Conservation (phyloP, 2,329 filamentous ascomycete genomes). For the Orbilia blumenaviensis region DNA sequence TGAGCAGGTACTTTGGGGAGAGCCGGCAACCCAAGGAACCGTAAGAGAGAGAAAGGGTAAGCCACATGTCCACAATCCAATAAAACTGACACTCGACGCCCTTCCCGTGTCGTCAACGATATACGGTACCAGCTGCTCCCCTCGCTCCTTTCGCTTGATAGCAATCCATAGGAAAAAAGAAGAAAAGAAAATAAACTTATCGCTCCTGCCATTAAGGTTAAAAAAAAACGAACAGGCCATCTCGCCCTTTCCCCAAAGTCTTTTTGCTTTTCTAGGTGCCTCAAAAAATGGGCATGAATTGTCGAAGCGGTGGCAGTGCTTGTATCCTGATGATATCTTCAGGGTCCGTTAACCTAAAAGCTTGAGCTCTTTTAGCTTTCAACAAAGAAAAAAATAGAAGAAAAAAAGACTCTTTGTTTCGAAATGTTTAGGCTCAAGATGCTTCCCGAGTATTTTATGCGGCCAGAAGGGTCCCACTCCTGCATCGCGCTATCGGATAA, state of each 20-base stretch:
- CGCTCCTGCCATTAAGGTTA: constrained; percentile 39
- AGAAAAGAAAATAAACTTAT: too few species aligned
- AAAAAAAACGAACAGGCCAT: not conserved
- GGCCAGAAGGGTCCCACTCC: not conserved
- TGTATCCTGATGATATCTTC: constrained; percentile 22
- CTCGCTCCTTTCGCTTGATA: constrained; percentile 18
- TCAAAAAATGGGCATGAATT: constrained; percentile 30
- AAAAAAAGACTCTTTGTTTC: constrained; percentile 5
- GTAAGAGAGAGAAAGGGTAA: not conserved
- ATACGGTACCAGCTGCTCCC: not conserved
- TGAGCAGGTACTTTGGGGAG: too few species aligned
- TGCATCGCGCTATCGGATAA: constrained; percentile 20
- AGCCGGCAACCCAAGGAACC: not conserved
- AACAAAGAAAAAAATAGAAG: not conserved
- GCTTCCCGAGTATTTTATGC: constrained; percentile 6
- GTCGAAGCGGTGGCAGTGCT: constrained; percentile 52
- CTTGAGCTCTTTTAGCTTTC: constrained; percentile 23
- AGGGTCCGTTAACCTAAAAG: not conserved
- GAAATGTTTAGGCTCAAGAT: constrained; percentile 49
- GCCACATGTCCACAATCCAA: constrained; percentile 28
- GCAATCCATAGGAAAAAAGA: too few species aligned
- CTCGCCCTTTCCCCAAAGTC: not conserved
- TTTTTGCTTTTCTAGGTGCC: not conserved
- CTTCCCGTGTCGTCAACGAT: constrained; percentile 11
- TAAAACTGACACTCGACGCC: constrained; percentile 37